Evolutionary conservation across 192 early-diverging fungal genomes (phyloP), one percentile per base, ranked within the genome.

Genomic region (Hyaloraphidium curvatum): DNA sequence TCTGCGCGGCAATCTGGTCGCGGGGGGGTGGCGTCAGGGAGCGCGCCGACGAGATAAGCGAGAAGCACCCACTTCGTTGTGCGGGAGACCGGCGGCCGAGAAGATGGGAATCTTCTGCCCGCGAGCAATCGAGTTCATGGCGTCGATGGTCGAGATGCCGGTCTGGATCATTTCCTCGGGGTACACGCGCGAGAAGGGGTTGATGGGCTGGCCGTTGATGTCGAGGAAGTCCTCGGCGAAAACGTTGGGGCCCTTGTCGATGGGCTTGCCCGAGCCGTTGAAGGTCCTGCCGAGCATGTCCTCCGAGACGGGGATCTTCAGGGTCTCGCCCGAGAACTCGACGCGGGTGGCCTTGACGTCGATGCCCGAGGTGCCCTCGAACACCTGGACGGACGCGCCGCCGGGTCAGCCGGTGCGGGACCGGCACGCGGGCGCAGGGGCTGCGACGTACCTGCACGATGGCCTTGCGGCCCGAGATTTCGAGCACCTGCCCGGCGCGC

Each of bases 61-160:
- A 55, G 39, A 2, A 1, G 2, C 26, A 39, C 63, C 31, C 64
- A 86, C 83, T 63, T 97, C 93, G 68, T 98, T 98, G 69, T 98
- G 94, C 26, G 94, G 94, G 41, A 98, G 65, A 62, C 94, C 94
- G 58, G 91, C 79, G 25, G 94, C 91, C 30, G 94, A 98, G 78
- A 98, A 98, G 56, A 98, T 98, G 30, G 94, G 94, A 60, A 98
- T 98, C 77, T 98, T 98, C 68, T 98, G 94, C n/a, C 94, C 94
- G 76, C 94, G 88, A 28, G 94, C 94, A 77, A 98, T 94, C 17
- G 91, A 95, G 77, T 95, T 95, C 94, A 98, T 98, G 40, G 91
- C 94, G 61, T 98, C 94, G 54, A 98, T 98, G 40, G 94, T 85
- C 52, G 91, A 95, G 54, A 98, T 85, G 62, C 94, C 94, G 9